Base-by-base conservation (phyloP, 192 early-diverging fungal species). In the Fimicolochytrium jonesii region DNA sequence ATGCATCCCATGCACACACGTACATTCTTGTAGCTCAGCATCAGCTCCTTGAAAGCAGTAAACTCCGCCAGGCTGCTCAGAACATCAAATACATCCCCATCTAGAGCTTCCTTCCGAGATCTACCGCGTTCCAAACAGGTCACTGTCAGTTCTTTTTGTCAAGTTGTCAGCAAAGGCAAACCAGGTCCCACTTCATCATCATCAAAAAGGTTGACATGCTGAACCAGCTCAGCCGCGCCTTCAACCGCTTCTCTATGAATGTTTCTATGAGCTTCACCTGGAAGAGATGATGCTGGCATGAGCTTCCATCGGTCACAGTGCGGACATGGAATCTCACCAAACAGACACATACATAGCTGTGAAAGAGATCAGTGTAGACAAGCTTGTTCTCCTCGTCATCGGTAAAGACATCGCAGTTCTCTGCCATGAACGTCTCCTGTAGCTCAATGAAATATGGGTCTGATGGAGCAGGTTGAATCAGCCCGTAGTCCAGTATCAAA, bases 71-170 rank as follows among this genome's bases (percentile, higher is more conserved):
- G 53, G 18, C 53, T 71, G 34, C 26, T 52, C 50, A 83, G 41
- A 36, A 83, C 64, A 23, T 83, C 81, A 69, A 83, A 83, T 5
- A 83, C 80, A 43, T 83, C 81, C 33, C 81, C 80, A 31, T 77
- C 67, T 4, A 74, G 44, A 5, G 52, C 32, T 11, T 43, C 36
- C 6, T 23, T 23, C 3, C 56, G 36, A 15, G 22, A 11, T 43
- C 36, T 43, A 18, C 45, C n/a, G n/a, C n/a, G n/a, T n/a, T n/a
- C n/a, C n/a, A n/a, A n/a, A n/a, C n/a, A n/a, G n/a, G n/a, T n/a
- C n/a, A n/a, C n/a, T n/a, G n/a, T n/a, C n/a, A n/a, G n/a, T n/a
- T n/a, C n/a, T n/a, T n/a, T n/a, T n/a, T n/a, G n/a, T n/a, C n/a
- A n/a, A n/a, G n/a, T n/a, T n/a, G n/a, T n/a, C n/a, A n/a, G n/a